phyloP scores from a whole-genome alignment of 2,329 filamentous ascomycete species.

The Exophiala viscosa region DNA sequence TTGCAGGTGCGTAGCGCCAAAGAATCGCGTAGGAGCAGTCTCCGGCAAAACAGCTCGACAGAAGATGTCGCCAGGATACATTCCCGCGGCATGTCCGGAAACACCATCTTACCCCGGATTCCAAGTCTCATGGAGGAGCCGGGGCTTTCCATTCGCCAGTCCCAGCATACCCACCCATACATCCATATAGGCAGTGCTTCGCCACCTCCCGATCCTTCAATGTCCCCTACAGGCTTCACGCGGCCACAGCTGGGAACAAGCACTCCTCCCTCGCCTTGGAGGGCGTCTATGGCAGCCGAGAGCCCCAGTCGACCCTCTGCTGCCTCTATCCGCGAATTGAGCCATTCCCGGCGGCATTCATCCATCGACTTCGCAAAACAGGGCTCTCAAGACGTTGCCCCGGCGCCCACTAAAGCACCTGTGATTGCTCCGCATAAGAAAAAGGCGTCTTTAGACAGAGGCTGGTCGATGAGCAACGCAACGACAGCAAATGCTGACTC shows the following conservation, averaged over 20 bases:
- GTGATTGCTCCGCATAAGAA: constrained; percentile 48
- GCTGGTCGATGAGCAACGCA: constrained; percentile 53
- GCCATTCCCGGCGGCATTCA: constrained; percentile 82
- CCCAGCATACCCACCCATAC: constrained; percentile 16
- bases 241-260: constrained; percentile 31
- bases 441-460: constrained; percentile 56
- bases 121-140: constrained; percentile 38
- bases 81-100: constrained; percentile 37
- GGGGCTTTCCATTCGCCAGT: constrained; percentile 28
- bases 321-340: constrained; percentile 74
- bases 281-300: constrained; percentile 40
- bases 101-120: constrained; percentile 43
- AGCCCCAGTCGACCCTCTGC: constrained; percentile 63
- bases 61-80: constrained; percentile 44
- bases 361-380: constrained; percentile 67
- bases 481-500: constrained; percentile 32
- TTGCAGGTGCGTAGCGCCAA: constrained; percentile 70
- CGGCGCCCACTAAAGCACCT: constrained; percentile 5
- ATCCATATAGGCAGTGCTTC: constrained; percentile 5
- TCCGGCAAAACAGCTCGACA: constrained; percentile 29
- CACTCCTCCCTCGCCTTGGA: constrained; percentile 45
- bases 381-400: constrained; percentile 29
- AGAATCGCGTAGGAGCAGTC: constrained; percentile 34
- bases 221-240: constrained; percentile 27
- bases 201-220: constrained; percentile 14